phyloP scores from a whole-genome alignment of 2,329 filamentous ascomycete genomes.

The Herpomyces periplanetae region DNA sequence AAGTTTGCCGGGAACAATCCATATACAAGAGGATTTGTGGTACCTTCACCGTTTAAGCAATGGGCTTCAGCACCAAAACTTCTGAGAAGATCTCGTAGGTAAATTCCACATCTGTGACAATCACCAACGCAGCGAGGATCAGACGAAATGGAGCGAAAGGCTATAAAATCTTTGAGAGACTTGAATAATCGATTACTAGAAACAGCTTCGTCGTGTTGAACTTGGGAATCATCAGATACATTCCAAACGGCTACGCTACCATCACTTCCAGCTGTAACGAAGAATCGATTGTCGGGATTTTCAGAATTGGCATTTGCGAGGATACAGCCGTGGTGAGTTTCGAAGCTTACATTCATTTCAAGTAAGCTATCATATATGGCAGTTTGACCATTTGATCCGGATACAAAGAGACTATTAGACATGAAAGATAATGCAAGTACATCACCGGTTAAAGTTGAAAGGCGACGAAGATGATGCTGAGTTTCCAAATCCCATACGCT shows the following conservation, averaged over 20 bases:
- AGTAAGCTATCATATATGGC: slow-evolving; percentile 1
- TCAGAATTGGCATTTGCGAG: slow-evolving; percentile 25
- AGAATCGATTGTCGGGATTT: neutral
- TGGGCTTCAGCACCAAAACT: slow-evolving; percentile 60
- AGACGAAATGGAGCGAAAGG: slow-evolving; percentile 66
- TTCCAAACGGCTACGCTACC: slow-evolving; percentile 65
- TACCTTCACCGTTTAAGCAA: slow-evolving; percentile 43
- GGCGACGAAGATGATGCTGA: slow-evolving; percentile 46
- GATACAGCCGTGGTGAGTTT: slow-evolving; percentile 52
- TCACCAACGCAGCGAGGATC: slow-evolving; percentile 54
- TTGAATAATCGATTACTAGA: slow-evolving; percentile 16
- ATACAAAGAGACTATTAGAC: neutral
- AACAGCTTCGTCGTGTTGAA: too few species aligned
- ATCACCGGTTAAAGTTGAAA: slow-evolving; percentile 41
- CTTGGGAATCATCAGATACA: too few species aligned
- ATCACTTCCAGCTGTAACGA: slow-evolving; percentile 47
- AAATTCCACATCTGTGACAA: slow-evolving; percentile 66
- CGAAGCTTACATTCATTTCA: slow-evolving; percentile 14
- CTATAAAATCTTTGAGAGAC: slow-evolving; percentile 41
- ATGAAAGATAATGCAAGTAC: slow-evolving; percentile 49
- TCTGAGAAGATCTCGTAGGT: slow-evolving; percentile 58
- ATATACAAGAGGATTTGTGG: slow-evolving; percentile 60
- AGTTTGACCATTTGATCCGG: neutral
- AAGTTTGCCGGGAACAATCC: slow-evolving; percentile 43
- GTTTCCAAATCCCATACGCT: slow-evolving; percentile 95